Evolutionary conservation across 202 grass and related monocot genomes (phyloP).

Genomic region (Hordeum pubiflorum): DNA sequence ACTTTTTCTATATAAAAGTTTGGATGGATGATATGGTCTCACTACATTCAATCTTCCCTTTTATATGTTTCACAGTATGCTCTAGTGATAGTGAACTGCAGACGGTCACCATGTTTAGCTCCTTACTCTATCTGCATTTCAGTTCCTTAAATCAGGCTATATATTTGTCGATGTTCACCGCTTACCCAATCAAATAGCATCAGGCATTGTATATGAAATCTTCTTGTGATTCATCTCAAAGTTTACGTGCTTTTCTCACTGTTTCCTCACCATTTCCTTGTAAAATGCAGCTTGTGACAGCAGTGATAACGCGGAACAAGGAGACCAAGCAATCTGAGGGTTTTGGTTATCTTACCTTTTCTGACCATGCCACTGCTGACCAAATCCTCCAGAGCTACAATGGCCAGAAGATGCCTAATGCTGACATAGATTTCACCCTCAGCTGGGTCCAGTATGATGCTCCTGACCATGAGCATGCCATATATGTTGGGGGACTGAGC

Average conservation of each 20-base stretch:
- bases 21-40: background rate
- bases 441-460: background rate
- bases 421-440: slow-evolving; percentile 21
- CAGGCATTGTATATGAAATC: background rate
- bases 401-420: slow-evolving; percentile 43
- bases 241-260: background rate
- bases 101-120: background rate
- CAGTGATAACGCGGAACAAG: slow-evolving; percentile 12
- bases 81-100: background rate
- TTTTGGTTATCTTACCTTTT: slow-evolving; percentile 40
- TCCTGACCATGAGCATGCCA: background rate
- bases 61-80: background rate
- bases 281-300: slow-evolving; percentile 25
- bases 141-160: background rate
- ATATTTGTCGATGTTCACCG: too few species aligned
- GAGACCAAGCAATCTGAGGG: slow-evolving; percentile 19
- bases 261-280: background rate
- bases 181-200: background rate
- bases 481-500: slow-evolving; percentile 36
- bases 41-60: background rate
- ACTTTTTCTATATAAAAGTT: background rate
- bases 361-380: slow-evolving; percentile 11
- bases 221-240: background rate
- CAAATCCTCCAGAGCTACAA: slow-evolving; percentile 38
- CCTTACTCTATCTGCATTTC: background rate